Percentiles rank a stretch among this genome's conserved stretches.
Conservation (phyloP, 768 basidiomycete genomes). For the Trametes sanguinea region DNA sequence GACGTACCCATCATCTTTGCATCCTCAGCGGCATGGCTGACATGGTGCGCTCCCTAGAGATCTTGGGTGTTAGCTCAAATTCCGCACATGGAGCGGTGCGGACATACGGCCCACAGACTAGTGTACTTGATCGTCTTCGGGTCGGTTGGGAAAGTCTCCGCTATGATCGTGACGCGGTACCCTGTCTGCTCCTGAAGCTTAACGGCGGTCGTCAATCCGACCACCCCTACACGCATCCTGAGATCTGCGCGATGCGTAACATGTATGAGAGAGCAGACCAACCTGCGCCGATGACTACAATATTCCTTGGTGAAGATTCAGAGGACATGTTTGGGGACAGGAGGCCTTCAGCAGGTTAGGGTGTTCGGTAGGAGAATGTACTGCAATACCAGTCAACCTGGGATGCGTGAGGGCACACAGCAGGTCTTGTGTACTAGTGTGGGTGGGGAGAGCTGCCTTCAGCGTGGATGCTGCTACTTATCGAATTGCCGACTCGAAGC, state of each 20-base stretch:
- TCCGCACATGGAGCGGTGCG: too few species aligned
- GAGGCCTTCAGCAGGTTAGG: too few species aligned
- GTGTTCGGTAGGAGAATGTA: too few species aligned
- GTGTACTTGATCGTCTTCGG: slow-evolving; percentile 74
- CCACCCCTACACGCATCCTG: slow-evolving; percentile 52
- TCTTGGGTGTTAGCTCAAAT: background rate
- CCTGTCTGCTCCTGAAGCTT: slow-evolving; percentile 63
- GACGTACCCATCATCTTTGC: slow-evolving; percentile 54
- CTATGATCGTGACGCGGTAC: slow-evolving; percentile 68
- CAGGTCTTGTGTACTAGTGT: too few species aligned
- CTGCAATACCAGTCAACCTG: too few species aligned
- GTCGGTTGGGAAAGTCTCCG: slow-evolving; percentile 73
- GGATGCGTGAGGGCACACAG: too few species aligned
- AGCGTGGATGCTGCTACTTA: too few species aligned
- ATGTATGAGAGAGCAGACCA: slow-evolving; percentile 1
- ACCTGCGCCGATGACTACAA: slow-evolving; percentile 47
- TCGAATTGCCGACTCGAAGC: too few species aligned
- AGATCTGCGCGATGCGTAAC: too few species aligned
- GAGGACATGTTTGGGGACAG: slow-evolving; percentile 3
- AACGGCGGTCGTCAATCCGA: slow-evolving; percentile 77
- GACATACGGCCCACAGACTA: slow-evolving; percentile 77
- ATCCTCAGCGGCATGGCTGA: slow-evolving; percentile 56
- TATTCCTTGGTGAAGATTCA: slow-evolving; percentile 23
- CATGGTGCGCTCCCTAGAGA: slow-evolving; percentile 79
- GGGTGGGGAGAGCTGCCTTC: too few species aligned